Conservation (phyloP, 2,329 filamentous ascomycete genomes). For the Aspergillus pseudotamarii region DNA sequence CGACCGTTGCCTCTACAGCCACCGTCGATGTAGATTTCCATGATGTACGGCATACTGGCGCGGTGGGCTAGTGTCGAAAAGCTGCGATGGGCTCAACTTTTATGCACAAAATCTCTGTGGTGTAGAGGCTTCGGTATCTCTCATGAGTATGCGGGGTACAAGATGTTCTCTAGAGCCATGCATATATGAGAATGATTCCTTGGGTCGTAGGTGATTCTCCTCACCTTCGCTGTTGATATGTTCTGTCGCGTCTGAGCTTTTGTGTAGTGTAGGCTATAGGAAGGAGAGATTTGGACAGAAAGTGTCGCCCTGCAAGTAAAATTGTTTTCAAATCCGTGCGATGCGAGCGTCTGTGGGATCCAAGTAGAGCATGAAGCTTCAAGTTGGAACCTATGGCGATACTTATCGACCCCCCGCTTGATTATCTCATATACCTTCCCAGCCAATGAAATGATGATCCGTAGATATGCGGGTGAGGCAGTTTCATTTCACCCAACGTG, state of each 20-base stretch:
- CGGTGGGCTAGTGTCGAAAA: neutral
- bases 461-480: no score
- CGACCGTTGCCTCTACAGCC: neutral
- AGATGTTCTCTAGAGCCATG: no score
- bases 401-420: no score
- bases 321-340: no score
- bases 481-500: no score
- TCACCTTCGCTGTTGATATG: neutral
- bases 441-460: no score
- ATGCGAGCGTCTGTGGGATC: no score
- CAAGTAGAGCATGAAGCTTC: no score
- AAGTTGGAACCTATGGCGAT: no score
- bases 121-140: neutral
- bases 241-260: fast-evolving
- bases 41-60: neutral
- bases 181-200: neutral
- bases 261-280: neutral
- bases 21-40: neutral
- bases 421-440: no score
- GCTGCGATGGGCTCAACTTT: neutral
- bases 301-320: no score
- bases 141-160: neutral
- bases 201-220: neutral
- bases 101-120: neutral
- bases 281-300: no score